Conservation (phyloP, 345 rosid species). For the Cochlearia excelsa region DNA sequence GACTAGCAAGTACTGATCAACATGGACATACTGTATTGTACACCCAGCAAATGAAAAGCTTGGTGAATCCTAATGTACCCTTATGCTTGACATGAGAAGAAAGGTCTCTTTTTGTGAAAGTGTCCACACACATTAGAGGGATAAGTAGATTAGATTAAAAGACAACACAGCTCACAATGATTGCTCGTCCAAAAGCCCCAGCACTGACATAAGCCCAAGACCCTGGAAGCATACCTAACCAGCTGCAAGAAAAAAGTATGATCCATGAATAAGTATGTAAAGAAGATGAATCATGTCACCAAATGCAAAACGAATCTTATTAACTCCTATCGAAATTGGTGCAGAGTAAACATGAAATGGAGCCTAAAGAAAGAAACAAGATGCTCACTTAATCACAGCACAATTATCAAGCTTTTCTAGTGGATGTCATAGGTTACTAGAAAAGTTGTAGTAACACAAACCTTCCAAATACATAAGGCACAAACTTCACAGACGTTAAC, state of each 20-base stretch:
- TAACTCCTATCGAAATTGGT: not conserved
- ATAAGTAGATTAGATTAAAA: not conserved
- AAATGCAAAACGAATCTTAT: slow-evolving; percentile 5
- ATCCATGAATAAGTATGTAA: slow-evolving; percentile 5
- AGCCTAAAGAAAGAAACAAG: not conserved
- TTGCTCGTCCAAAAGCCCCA: slow-evolving; percentile 92
- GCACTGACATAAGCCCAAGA: slow-evolving; percentile 99
- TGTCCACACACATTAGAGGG: not conserved
- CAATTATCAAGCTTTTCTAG: not conserved
- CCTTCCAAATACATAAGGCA: slow-evolving; percentile 93
- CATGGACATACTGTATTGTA: slow-evolving; percentile 9
- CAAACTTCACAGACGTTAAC: slow-evolving; percentile 87
- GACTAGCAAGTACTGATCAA: slow-evolving; percentile 2
- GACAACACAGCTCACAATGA: slow-evolving; percentile 57
- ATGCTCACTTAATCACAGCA: not conserved
- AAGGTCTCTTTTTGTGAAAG: slow-evolving; percentile 2
- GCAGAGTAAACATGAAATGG: not conserved
- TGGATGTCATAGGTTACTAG: not conserved
- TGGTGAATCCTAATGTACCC: slow-evolving; percentile 19
- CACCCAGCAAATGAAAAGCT: slow-evolving; percentile 5
- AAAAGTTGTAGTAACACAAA: slow-evolving; percentile 31
- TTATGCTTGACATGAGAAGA: slow-evolving; percentile 15
- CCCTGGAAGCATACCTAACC: slow-evolving; percentile 99
- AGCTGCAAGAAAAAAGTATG: slow-evolving; percentile 47
- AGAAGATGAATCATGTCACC: not conserved